phyloP scores from a whole-genome alignment of 352 stramenopile species.

The Plasmopara muralis region DNA sequence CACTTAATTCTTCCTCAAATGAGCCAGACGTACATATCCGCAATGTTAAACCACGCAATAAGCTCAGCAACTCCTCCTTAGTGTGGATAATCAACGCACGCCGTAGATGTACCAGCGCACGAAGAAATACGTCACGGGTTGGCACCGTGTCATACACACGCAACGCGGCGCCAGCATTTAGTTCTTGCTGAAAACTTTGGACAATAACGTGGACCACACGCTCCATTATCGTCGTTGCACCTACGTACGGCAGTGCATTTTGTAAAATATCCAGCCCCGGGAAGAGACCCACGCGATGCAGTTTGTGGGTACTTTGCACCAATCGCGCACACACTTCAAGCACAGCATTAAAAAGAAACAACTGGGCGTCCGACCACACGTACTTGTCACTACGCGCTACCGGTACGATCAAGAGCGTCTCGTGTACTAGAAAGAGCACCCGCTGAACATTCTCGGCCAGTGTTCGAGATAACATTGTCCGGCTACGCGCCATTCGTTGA shows the following conservation, averaged over 20 bases:
- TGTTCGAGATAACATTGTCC: constrained; percentile 63
- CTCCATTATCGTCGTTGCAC: constrained; percentile 35
- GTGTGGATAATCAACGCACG: constrained; percentile 55
- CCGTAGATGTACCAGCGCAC: constrained; percentile 61
- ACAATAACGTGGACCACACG: constrained; percentile 54
- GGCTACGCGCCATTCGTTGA: constrained; percentile 65
- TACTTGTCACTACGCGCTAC: constrained; percentile 22
- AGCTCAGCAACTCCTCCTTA: constrained; percentile 24
- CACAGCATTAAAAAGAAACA: constrained; percentile 65
- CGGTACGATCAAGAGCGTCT: constrained; percentile 45
- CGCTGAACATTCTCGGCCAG: constrained; percentile 78
- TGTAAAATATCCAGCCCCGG: constrained; percentile 69
- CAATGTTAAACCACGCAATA: constrained; percentile 51
- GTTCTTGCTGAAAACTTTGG: constrained; percentile 70
- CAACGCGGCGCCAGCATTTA: constrained; percentile 53
- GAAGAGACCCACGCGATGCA: constrained; percentile 58
- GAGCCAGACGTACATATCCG: constrained; percentile 68
- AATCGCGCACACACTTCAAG: constrained; percentile 68
- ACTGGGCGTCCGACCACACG: constrained; percentile 53
- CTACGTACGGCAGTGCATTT: constrained; percentile 39
- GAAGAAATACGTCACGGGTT: constrained; percentile 73
- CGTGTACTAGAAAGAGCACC: constrained; percentile 56
- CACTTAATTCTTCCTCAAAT: constrained; percentile 60
- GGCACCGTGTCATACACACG: constrained; percentile 59
- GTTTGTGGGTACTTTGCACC: constrained; percentile 71